phyloP scores from a whole-genome alignment of 2,329 filamentous ascomycete species.

The Ophiosphaerella korrae region DNA sequence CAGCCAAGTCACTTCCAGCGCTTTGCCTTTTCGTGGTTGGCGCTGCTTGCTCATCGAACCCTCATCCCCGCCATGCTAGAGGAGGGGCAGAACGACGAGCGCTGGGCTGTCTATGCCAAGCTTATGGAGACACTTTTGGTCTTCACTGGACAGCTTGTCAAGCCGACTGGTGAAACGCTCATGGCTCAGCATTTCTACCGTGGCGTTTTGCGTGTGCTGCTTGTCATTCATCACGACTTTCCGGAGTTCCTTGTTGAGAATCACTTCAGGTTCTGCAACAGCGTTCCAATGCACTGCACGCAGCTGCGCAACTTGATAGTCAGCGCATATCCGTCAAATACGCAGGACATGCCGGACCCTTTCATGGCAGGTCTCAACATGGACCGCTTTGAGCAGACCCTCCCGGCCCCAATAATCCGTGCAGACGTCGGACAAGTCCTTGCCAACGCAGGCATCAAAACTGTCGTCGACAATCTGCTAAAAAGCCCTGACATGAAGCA shows the following conservation, averaged over 20 bases:
- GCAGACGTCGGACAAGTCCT: conserved; percentile 64
- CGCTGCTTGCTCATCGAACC: conserved; percentile 79
- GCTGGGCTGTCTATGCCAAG: conserved; percentile 77
- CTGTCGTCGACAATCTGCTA: conserved; percentile 58
- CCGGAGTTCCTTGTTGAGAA: conserved; percentile 91
- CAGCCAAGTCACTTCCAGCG: conserved; percentile 78
- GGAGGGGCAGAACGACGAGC: conserved; percentile 61
- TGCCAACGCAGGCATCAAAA: conserved; percentile 58
- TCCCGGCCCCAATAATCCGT: conserved; percentile 67
- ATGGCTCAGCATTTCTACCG: conserved; percentile 84
- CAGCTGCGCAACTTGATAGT: conserved; percentile 90
- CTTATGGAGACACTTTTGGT: conserved; percentile 74
- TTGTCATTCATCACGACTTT: conserved; percentile 91
- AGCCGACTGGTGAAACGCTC: conserved; percentile 69
- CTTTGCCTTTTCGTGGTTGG: conserved; percentile 85
- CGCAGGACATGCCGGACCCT: conserved; percentile 74
- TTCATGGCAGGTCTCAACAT: conserved; percentile 75
- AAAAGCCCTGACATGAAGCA: conserved; percentile 64
- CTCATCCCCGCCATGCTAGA: conserved; percentile 80
- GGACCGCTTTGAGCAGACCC: conserved; percentile 76
- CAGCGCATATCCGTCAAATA: conserved; percentile 74
- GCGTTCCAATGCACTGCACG: conserved; percentile 80
- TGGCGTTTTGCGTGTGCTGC: conserved; percentile 78
- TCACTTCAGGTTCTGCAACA: conserved; percentile 79
- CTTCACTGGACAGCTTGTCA: conserved; percentile 80